Evolutionary conservation across 78 protist species (phyloP), one percentile per base, ranked within the genome.

Genomic region (Emiliania huxleyi): DNA sequence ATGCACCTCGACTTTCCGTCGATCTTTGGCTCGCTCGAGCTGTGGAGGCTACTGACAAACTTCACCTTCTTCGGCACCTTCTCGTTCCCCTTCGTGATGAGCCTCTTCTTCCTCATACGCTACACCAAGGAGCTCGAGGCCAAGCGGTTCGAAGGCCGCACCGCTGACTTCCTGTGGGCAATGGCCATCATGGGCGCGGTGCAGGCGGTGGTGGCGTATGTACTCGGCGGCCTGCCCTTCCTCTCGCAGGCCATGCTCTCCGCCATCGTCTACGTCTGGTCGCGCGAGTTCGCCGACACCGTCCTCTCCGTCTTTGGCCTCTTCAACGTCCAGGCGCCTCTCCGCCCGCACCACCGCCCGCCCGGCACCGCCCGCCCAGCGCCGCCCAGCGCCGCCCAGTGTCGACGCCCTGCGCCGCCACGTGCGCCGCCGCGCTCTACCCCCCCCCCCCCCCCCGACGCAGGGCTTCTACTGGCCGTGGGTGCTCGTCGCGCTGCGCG

Each of bases 201-300:
- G 26, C 43, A 85, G 55, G 37, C 37, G 26, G 81, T 11, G 29
- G 49, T 42, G 33, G 8, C 52, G 45, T 37, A 8, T 18, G 0
- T 91, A 8, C 35, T 93, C 49, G 75, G 56, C 23, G 93, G 55
- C 46, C 35, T 88, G 40, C 79, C 71, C 2, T 94, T 92, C 52
- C 93, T 94, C 26, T 93, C 94, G 44, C 69, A n/a, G 29, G 69
- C 93, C 12, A 84, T 94, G 29, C 90, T 93, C 21, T 90, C 73
- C 44, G 62, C 89, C 93, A 81, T 94, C 49, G 94, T 92, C 11
- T 94, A 94, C 79, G 81, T 94, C 37, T 94, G 96, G 96, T 37
- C 46, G 0, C 91, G 93, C 0, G 79, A 45, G 29, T 45, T 29
- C 43, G 44, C 81, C 18, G 23, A 69, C 73, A 18, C 42, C 21